Conservation (phyloP, 805 yeast genomes). For the Komagataella populi region DNA sequence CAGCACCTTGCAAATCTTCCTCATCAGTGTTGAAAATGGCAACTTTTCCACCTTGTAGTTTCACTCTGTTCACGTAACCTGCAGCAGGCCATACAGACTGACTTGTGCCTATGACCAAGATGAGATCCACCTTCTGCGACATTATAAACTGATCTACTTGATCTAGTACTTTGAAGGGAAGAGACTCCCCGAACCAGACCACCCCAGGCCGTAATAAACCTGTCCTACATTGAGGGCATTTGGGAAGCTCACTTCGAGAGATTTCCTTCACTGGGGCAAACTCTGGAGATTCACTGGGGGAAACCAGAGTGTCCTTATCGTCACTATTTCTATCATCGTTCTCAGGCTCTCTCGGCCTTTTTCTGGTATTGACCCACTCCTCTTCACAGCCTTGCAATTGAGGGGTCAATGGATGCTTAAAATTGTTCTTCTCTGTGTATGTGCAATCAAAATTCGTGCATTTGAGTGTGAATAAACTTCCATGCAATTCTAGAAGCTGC, state of each 20-base stretch:
- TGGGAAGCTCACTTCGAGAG: conserved; percentile 43
- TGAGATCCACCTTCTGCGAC: conserved; percentile 45
- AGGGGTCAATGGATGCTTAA: conserved; percentile 43
- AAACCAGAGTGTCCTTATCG: not conserved
- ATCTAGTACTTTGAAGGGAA: conserved; percentile 51
- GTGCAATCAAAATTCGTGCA: conserved; percentile 73
- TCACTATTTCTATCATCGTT: conserved; percentile 4
- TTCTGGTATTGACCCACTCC: conserved; percentile 15
- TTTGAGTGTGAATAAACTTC: conserved; percentile 55
- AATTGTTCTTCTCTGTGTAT: conserved; percentile 38
- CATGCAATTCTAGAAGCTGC: conserved; percentile 62
- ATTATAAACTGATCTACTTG: conserved; percentile 60
- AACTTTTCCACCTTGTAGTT: conserved; percentile 61
- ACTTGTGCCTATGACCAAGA: conserved; percentile 76
- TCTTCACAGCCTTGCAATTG: conserved; percentile 29
- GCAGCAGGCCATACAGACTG: conserved; percentile 88
- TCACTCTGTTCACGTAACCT: conserved; percentile 72
- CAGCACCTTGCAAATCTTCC: conserved; percentile 23
- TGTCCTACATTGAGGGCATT: conserved; percentile 61
- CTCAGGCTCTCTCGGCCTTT: conserved; percentile 5
- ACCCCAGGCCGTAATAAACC: conserved; percentile 77
- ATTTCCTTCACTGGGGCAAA: conserved; percentile 35
- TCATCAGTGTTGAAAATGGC: conserved; percentile 68
- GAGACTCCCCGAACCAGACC: conserved; percentile 89
- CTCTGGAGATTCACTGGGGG: conserved; percentile 22